These are phyloP conservation scores for Botryotinia convoluta DNA, from an alignment of 2,329 filamentous ascomycete species.

Conservation along the genomic window DNA sequence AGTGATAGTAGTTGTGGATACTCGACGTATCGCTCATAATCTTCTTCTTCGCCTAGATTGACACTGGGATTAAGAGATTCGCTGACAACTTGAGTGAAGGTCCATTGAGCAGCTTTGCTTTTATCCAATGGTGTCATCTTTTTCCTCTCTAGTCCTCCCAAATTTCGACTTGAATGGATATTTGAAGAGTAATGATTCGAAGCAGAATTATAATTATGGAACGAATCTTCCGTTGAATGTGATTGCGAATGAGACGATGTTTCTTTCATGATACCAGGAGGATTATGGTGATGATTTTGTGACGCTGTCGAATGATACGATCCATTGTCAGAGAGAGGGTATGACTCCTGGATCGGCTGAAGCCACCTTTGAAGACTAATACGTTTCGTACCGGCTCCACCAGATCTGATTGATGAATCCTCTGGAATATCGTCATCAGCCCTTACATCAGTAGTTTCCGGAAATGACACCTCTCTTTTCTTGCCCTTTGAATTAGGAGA, in stretches of 20 bases:
- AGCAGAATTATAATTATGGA: neutral
- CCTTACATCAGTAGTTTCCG: constrained; percentile 41
- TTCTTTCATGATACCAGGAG: constrained; percentile 58
- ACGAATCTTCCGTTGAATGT: constrained; percentile 17
- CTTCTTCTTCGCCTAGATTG: constrained; percentile 70
- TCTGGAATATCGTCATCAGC: constrained; percentile 43
- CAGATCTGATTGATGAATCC: constrained; percentile 42
- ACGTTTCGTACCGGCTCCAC: constrained; percentile 42
- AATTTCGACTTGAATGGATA: constrained; percentile 25
- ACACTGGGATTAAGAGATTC: constrained; percentile 86
- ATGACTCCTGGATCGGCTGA: constrained; percentile 45
- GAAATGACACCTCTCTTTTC: constrained; percentile 70
- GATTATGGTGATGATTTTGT: constrained; percentile 23
- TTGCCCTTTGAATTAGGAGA: constrained; percentile 22
- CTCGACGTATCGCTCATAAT: constrained; percentile 84
- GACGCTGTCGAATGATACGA: neutral
- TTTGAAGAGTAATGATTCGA: constrained; percentile 27
- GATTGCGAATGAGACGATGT: constrained; percentile 17
- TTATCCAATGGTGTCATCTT: constrained; percentile 68
- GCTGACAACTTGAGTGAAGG: constrained; percentile 78
- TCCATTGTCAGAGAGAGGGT: neutral
- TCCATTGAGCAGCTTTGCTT: constrained; percentile 80
- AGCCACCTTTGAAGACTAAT: constrained; percentile 62
- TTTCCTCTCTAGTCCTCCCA: constrained; percentile 40
- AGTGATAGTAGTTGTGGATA: constrained; percentile 88